Percentiles rank a stretch among this genome's conserved stretches.
Conservation (phyloP, 495 filamentous ascomycete genomes). For the Neohortaea acidophila region DNA sequence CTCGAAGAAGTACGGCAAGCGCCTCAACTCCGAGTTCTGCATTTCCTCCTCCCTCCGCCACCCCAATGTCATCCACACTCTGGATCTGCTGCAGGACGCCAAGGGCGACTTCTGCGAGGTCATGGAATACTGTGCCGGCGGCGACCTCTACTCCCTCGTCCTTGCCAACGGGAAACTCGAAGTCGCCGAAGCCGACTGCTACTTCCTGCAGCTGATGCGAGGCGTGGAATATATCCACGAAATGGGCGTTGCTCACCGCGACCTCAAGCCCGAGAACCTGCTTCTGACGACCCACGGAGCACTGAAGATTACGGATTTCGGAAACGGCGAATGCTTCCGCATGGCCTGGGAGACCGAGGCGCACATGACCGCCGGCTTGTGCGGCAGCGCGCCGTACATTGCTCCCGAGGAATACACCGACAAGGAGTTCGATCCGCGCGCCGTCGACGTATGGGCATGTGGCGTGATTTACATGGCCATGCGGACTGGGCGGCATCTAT, state of each 20-base stretch:
- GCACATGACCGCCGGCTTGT: slow-evolving; percentile 94
- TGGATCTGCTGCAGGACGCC: slow-evolving; percentile 85
- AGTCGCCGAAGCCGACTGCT: slow-evolving; percentile 88
- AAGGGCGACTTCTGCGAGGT: slow-evolving; percentile 99
- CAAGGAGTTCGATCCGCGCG: slow-evolving; percentile 88
- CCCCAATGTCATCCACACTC: slow-evolving; percentile 95
- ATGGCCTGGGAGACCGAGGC: slow-evolving; percentile 99
- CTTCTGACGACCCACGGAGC: slow-evolving; percentile 82
- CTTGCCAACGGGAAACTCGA: slow-evolving; percentile 87
- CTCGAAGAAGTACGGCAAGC: slow-evolving; percentile 92
- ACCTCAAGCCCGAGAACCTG: slow-evolving; percentile 94
- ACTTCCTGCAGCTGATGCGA: slow-evolving; percentile 99
- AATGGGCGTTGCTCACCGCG: slow-evolving; percentile 96
- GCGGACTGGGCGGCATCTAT: slow-evolving; percentile 89
- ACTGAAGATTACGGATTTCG: slow-evolving; percentile 98
- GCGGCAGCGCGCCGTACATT: slow-evolving; percentile 93
- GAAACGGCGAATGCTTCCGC: slow-evolving; percentile 97
- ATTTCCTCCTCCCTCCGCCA: slow-evolving; percentile 94
- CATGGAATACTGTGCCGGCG: slow-evolving; percentile 97
- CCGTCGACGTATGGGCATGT: slow-evolving; percentile 94
- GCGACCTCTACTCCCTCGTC: slow-evolving; percentile 89
- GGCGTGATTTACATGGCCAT: slow-evolving; percentile 99
- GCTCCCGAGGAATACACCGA: slow-evolving; percentile 93
- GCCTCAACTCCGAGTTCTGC: slow-evolving; percentile 96
- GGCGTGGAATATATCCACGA: slow-evolving; percentile 99